Evolutionary conservation across 129 eudicot species (phyloP).

Genomic region (Kitagawia praeruptora): DNA sequence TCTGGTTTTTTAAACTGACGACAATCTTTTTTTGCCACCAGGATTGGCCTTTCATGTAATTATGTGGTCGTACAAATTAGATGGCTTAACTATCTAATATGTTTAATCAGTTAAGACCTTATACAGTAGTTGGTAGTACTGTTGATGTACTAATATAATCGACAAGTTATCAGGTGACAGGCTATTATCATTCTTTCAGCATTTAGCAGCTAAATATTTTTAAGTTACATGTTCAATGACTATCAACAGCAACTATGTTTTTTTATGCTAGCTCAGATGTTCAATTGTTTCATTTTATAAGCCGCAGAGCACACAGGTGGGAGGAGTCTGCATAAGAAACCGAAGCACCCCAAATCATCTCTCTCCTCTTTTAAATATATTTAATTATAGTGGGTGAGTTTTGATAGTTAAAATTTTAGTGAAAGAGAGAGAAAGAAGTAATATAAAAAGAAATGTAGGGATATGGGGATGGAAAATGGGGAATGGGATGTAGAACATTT

Average conservation of each 20-base stretch:
- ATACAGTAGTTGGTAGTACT: not conserved
- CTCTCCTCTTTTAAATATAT: too few relatives aligned
- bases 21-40: not conserved
- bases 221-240: not conserved
- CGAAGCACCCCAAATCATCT: too few relatives aligned
- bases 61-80: not conserved
- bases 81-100: too few relatives aligned
- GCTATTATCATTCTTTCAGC: not conserved
- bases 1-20: not conserved
- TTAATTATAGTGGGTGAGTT: too few relatives aligned
- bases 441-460: too few relatives aligned
- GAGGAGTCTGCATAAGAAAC: too few relatives aligned
- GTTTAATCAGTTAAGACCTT: too few relatives aligned
- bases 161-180: not conserved
- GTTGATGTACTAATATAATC: not conserved
- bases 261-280: not conserved
- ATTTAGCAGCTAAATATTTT: not conserved
- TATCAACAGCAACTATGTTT: not conserved
- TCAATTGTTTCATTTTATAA: too few relatives aligned
- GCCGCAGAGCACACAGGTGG: too few relatives aligned
- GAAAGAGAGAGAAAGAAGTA: too few relatives aligned
- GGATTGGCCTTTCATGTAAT: not conserved
- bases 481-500: too few relatives aligned
- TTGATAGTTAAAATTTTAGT: not conserved
- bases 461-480: too few relatives aligned